Percentiles rank a stretch among this genome's conserved stretches.
Conservation (phyloP, 2,329 filamentous ascomycete genomes). For the Aspergillus pseudotamarii region DNA sequence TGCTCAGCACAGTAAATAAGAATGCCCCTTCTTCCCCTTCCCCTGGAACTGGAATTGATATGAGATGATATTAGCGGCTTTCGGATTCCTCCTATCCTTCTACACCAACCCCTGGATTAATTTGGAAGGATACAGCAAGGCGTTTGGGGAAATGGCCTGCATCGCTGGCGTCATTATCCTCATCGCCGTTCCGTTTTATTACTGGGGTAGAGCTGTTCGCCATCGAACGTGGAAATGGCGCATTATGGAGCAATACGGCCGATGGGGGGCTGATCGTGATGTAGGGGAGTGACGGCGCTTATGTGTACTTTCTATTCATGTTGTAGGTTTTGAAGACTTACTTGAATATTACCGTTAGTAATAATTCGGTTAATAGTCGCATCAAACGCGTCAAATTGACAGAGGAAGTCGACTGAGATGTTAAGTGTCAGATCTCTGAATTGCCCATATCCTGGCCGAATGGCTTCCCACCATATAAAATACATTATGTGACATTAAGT, state of each 20-base stretch:
- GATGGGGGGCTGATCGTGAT: background rate
- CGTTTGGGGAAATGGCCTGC: slow-evolving; percentile 15
- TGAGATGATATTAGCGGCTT: slow-evolving; percentile 2
- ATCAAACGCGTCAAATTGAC: background rate
- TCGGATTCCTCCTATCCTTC: slow-evolving; percentile 17
- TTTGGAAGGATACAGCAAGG: slow-evolving; percentile 6
- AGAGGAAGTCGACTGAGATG: background rate
- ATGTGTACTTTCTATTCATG: background rate
- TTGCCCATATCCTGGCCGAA: background rate
- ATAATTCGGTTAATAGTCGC: too few species aligned
- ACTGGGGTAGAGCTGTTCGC: background rate
- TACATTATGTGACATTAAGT: background rate
- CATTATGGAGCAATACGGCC: background rate
- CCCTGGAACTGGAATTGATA: background rate
- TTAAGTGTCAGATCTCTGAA: background rate
- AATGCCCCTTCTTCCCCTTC: background rate
- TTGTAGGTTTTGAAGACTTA: too few species aligned
- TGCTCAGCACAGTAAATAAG: background rate
- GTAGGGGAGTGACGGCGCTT: background rate
- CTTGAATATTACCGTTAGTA: too few species aligned
- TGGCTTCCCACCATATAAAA: background rate
- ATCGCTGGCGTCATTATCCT: background rate
- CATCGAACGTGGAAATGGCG: background rate
- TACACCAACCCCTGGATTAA: slow-evolving; percentile 17
- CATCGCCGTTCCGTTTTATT: background rate